These are phyloP conservation scores for Endocarpon pusillum DNA, from an alignment of 495 filamentous ascomycete species.

Conservation along the genomic window DNA sequence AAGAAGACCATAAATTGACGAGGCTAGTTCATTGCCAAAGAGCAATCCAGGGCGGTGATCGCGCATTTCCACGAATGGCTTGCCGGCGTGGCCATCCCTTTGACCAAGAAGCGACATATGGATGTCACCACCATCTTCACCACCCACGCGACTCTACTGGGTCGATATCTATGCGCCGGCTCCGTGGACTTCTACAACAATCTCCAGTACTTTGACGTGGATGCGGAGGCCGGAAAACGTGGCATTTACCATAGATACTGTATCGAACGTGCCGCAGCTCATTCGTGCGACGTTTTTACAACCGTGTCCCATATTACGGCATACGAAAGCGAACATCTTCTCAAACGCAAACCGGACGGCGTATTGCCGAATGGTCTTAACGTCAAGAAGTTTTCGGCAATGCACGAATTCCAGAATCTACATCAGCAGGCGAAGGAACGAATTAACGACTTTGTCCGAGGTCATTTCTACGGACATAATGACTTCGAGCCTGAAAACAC, in stretches of 20 bases:
- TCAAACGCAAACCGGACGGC: constrained; percentile 95
- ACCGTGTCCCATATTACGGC: constrained; percentile 98
- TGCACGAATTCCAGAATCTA: constrained; percentile 98
- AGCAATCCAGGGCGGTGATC: constrained; percentile 76
- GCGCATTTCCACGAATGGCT: constrained; percentile 99
- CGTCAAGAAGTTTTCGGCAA: constrained; percentile 95
- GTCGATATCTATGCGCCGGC: constrained; percentile 89
- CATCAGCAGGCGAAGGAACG: constrained; percentile 93
- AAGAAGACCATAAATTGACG: constrained; percentile 3
- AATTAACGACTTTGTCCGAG: constrained; percentile 95
- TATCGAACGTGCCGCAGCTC: constrained; percentile 84
- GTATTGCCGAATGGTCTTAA: constrained; percentile 94
- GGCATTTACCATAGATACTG: constrained; percentile 98
- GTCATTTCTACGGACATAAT: constrained; percentile 96
- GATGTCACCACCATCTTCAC: constrained; percentile 98
- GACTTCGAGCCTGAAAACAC: constrained; percentile 94
- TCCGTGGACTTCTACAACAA: constrained; percentile 99
- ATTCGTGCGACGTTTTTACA: constrained; percentile 90
- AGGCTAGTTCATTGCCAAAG: constrained; percentile 76
- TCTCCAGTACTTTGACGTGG: constrained; percentile 90
- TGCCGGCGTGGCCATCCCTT: constrained; percentile 83
- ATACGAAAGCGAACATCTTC: constrained; percentile 90
- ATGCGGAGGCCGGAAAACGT: constrained; percentile 85
- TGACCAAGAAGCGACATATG: constrained; percentile 83
- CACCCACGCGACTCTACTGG: constrained; percentile 87